Percentiles rank a stretch among this genome's conserved stretches.
These are phyloP conservation scores for Strigomonas culicis DNA, from an alignment of 208 protist genomes.

Conservation along the genomic window DNA sequence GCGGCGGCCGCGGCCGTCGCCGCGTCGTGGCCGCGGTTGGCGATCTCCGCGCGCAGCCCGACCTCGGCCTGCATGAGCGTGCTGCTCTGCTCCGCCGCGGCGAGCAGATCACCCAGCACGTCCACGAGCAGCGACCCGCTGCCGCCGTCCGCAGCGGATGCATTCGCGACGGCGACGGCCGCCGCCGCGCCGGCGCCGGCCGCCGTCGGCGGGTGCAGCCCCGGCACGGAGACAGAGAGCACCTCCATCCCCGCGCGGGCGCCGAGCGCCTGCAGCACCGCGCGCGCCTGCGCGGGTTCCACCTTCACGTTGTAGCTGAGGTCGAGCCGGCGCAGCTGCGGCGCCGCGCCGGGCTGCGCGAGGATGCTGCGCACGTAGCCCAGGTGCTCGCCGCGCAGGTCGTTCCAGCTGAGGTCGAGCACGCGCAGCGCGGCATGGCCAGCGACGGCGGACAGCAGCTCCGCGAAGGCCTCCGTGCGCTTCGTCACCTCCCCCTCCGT, in stretches of 20 bases:
- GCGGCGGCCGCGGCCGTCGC: no score
- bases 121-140: background rate
- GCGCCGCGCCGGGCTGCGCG: conserved; percentile 2
- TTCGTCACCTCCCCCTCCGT: background rate
- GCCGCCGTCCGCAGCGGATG: background rate
- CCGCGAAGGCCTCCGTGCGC: conserved; percentile 26
- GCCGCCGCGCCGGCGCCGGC: no score
- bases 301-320: conserved; percentile 44
- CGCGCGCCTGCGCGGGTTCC: conserved; percentile 15
- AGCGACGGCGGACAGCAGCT: conserved; percentile 31
- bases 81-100: conserved; percentile 19
- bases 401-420: conserved; percentile 71
- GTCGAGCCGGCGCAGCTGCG: conserved; percentile 24
- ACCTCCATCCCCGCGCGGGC: conserved; percentile 23
- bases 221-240: conserved; percentile 24
- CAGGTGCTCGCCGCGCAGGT: conserved; percentile 47
- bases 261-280: conserved; percentile 19
- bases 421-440: conserved; percentile 32
- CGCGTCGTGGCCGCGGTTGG: no score
- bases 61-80: conserved; percentile 43
- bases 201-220: no score
- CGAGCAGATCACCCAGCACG: conserved; percentile 30
- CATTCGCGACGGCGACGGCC: no score
- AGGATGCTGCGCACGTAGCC: background rate
- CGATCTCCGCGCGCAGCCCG: conserved; percentile 16